Base-by-base conservation (phyloP, 805 yeast species). In the Candida krabiensis region DNA sequence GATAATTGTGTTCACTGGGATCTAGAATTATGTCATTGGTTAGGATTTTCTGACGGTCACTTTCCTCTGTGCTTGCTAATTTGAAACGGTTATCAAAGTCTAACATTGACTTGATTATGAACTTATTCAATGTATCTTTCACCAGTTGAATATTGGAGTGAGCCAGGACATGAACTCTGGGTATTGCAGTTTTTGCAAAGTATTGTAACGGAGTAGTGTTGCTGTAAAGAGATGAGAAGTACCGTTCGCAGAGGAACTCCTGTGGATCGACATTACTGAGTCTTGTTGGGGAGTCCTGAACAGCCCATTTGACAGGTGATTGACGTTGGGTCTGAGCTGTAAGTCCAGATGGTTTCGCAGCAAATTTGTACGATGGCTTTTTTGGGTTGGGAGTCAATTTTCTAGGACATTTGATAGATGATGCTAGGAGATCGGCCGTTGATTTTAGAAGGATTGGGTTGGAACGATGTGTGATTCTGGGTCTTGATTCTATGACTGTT, bases 141-240 rank as follows among this genome's bases (percentile, higher is more conserved):
- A 46, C 56, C 25, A 53, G 29, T 17, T 44, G 44, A 3, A 26
- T 5, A 36, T 58, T 48, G 4, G 56, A 49, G 19, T 50, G 52
- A 4, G 63, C 40, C 6, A 61, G 38, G 2, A 58, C 35, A 27
- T 56, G 52, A 16, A 61, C 43, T 29, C 63, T 50, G 0, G 66
- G 56, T 5, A 62, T 30, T 1, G 64, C 50, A 2, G 63, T 58
- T 36, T 62, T 62, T 3, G 58, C 46, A 30, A 62, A 61, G 32
- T 52, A 53, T 36, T 58, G 59, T 5, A 61, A 21, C 9, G 61
- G 58, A 3, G 48, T 45, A 2, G 56, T 40, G n/a, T 37, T 35
- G 14, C 41, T 46, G 42, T 61, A 62, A 4, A 62, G 42, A 6
- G 53, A 47, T 1, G 56, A 40, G 21, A 49, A 55, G 36, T 62